A percentile compares a stretch with the other conserved stretches of the same genome.
These are phyloP conservation scores for Boechera stricta DNA, from an alignment of 345 rosid species.

Conservation along the genomic window DNA sequence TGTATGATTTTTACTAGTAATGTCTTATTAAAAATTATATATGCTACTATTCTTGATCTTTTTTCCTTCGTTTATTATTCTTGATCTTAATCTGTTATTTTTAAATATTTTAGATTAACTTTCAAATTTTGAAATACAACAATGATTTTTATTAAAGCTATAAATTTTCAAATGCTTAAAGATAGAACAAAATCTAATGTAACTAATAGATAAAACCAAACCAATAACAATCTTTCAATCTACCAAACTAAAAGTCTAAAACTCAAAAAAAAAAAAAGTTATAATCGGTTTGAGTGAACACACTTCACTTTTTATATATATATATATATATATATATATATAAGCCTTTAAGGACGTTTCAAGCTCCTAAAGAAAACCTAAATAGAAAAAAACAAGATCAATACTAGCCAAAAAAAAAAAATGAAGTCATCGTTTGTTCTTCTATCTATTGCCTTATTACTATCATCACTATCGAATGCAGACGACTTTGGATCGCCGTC, in stretches of 20 bases:
- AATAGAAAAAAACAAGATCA: constrained; percentile 1
- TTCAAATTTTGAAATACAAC: too few relatives aligned
- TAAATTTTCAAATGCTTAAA: background rate
- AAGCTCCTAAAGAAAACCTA: background rate
- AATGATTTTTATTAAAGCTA: too few relatives aligned
- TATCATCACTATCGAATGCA: background rate
- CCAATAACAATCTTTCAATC: background rate
- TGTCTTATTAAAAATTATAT: too few relatives aligned
- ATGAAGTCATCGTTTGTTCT: background rate
- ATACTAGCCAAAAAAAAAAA: background rate
- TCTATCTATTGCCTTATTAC: background rate
- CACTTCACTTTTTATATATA: background rate
- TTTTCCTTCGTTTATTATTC: too few relatives aligned
- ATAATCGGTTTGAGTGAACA: background rate
- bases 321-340: background rate
- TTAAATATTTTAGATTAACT: too few relatives aligned
- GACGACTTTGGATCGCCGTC: background rate
- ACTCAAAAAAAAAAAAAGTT: background rate
- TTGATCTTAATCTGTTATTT: too few relatives aligned
- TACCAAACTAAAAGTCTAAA: constrained; percentile 1
- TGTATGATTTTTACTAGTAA: too few relatives aligned
- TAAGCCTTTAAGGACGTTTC: background rate
- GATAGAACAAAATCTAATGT: background rate
- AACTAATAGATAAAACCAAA: background rate
- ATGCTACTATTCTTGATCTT: too few relatives aligned